Conservation (phyloP, 164 flowering plant species). For the Nymphaea thermarum region DNA sequence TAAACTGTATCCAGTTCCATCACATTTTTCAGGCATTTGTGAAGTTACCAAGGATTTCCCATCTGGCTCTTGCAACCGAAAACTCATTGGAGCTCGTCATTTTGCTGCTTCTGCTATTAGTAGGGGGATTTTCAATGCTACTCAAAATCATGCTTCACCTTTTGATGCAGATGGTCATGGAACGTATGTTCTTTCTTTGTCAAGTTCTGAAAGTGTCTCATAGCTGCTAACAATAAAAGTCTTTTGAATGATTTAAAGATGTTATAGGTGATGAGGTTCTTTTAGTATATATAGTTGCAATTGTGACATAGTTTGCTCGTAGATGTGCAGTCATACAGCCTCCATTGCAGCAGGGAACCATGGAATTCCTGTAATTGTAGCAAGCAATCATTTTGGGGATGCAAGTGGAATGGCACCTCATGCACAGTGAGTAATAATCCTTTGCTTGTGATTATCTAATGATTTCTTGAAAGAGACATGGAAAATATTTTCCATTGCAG, state of each 20-base stretch:
- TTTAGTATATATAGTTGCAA: no score
- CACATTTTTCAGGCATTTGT: constrained; percentile 79
- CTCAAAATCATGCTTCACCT: constrained; percentile 91
- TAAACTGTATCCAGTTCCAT: constrained; percentile 49
- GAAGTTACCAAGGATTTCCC: constrained; percentile 95
- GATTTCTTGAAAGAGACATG: neutral
- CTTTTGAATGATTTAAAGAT: no score
- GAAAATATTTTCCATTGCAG: constrained; percentile 21
- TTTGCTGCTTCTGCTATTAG: constrained; percentile 98
- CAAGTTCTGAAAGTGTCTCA: no score
- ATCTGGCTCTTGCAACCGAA: constrained; percentile 95
- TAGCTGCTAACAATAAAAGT: no score
- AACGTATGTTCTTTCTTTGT: constrained; percentile 46
- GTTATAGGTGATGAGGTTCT: no score
- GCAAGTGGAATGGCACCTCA: constrained; percentile 99
- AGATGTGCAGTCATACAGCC: constrained; percentile 67
- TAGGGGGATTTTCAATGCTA: constrained; percentile 89
- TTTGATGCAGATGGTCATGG: constrained; percentile 99
- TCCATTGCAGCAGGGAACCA: constrained; percentile 94
- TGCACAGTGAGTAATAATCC: constrained; percentile 53
- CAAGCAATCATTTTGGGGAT: constrained; percentile 86
- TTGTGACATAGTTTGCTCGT: no score
- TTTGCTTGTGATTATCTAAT: neutral
- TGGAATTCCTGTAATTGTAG: constrained; percentile 80
- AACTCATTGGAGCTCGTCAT: constrained; percentile 94